phyloP scores from a whole-genome alignment of 371 early-diverging fungal species.

The Parasitella parasitica region DNA sequence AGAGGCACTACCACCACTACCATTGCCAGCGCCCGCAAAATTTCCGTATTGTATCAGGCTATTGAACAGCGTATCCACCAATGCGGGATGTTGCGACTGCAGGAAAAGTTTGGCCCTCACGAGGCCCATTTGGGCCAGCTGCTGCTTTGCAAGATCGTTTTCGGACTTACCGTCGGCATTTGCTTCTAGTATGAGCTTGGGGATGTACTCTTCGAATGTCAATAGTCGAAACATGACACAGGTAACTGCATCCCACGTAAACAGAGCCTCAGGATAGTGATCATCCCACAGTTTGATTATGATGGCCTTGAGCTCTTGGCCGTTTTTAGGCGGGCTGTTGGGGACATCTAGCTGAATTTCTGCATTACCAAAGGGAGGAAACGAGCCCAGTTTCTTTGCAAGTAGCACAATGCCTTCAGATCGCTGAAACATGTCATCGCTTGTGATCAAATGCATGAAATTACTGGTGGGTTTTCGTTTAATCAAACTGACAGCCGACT shows the following conservation, averaged over 20 bases:
- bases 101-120: conserved; percentile 30
- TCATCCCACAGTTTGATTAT: conserved; percentile 31
- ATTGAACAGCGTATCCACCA: conserved; percentile 28
- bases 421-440: conserved; percentile 30
- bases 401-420: conserved; percentile 35
- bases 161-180: conserved; percentile 27
- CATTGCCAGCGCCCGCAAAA: conserved; percentile 6
- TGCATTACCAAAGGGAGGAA: conserved; percentile 14
- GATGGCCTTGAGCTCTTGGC: conserved; percentile 25
- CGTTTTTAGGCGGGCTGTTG: conserved; percentile 25
- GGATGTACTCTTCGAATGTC: conserved; percentile 41
- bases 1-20: background rate
- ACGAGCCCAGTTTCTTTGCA: conserved; percentile 26
- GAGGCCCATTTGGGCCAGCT: conserved; percentile 26
- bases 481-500: conserved; percentile 29
- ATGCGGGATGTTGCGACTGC: conserved; percentile 23
- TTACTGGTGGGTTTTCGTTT: conserved; percentile 32
- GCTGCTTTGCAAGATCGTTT: conserved; percentile 16
- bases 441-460: conserved; percentile 30
- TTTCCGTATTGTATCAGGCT: conserved; percentile 25
- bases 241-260: conserved; percentile 34
- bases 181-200: conserved; percentile 38
- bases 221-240: conserved; percentile 36
- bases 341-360: conserved; percentile 32
- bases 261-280: conserved; percentile 29